These are phyloP conservation scores for Chlamydomonas sp. DNA, from an alignment of 139 green algal species.

Conservation along the genomic window DNA sequence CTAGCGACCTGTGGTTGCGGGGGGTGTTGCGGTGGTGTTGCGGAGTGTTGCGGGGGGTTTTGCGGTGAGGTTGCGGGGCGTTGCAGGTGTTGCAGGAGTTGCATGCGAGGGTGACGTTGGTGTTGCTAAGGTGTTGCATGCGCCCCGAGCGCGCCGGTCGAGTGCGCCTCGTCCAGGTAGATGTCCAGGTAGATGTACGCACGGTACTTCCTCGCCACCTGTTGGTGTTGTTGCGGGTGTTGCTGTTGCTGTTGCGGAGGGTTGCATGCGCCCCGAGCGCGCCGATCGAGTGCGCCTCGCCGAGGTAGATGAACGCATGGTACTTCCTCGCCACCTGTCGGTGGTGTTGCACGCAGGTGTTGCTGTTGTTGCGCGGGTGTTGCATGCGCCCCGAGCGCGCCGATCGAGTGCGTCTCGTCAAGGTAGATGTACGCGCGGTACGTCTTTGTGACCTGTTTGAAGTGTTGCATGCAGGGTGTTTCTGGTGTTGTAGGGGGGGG, in stretches of 20 bases:
- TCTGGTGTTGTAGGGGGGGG: no score
- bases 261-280: conserved; percentile 78
- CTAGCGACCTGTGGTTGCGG: conserved; percentile 88
- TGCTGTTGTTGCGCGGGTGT: neutral
- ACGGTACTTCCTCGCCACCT: no score
- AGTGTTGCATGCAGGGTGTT: no score
- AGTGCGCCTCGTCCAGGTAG: conserved; percentile 97
- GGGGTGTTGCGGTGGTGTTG: no score
- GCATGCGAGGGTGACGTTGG: no score
- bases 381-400: conserved; percentile 92
- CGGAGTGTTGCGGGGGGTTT: no score
- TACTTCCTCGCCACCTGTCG: conserved; percentile 96
- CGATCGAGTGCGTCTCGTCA: conserved; percentile 99
- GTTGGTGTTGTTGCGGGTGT: no score
- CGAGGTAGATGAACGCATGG: conserved; percentile 93
- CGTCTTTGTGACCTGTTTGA: conserved; percentile 85
- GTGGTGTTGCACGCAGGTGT: neutral
- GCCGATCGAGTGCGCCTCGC: conserved; percentile 98
- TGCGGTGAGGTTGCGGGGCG: no score
- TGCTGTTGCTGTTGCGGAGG: no score
- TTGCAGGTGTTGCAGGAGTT: no score
- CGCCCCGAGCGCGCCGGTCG: conserved; percentile 85
- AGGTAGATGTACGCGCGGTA: conserved; percentile 95
- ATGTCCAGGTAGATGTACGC: conserved; percentile 63
- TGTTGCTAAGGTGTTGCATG: no score